Evolutionary conservation across 2,329 filamentous ascomycete genomes (phyloP), one percentile per base, ranked within the genome.

Genomic region (Keithomyces neogunnii): DNA sequence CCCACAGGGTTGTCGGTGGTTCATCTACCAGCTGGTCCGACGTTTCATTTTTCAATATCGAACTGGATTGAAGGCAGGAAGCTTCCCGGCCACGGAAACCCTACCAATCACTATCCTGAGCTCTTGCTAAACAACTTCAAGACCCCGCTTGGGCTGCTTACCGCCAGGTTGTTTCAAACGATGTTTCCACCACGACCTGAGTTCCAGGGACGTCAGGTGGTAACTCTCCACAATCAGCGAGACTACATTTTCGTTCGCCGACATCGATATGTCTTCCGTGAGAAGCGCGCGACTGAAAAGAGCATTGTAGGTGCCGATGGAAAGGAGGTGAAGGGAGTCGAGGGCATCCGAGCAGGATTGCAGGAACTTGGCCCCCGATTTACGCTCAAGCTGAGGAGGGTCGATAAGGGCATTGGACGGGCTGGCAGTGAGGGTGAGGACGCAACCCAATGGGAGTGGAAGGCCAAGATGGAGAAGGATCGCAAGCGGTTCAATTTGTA

Each of bases 401-500:
- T 97, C 43, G 92, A 97, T 66, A 91, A 90, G 70, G 92, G 91
- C 0, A 87, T 99, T 57, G 82, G 82, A 11, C 71, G 79, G 51
- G 82, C 82, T 6, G 82, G 82, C 19, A 84, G 81, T 60, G 77
- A 83, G 55, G 80, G 88, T 75, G 74, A 82, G 68, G 73, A 85
- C 68, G 89, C 89, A 38, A 81, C 89, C 59, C 88, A 95, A 64
- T 97, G 93, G 92, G 82, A 96, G 66, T 99, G 93, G 93, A 95
- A 95, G 73, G 86, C 88, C 9, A 84, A 84, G 65, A 95, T 93
- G 85, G 93, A 99, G 73, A 96, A 96, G 75, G 77, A 88, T 64
- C 79, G 93, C 62, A 97, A 92, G 59, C 85, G 89, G 66, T 99
- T 97, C 73, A 93, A 95, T 70, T 75, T 99, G 65, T 97, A 77